A percentile compares a stretch with the other conserved stretches of the same genome.
phyloP scores from a whole-genome alignment of 2,329 filamentous ascomycete species.

The Taxawa tesnikishii region DNA sequence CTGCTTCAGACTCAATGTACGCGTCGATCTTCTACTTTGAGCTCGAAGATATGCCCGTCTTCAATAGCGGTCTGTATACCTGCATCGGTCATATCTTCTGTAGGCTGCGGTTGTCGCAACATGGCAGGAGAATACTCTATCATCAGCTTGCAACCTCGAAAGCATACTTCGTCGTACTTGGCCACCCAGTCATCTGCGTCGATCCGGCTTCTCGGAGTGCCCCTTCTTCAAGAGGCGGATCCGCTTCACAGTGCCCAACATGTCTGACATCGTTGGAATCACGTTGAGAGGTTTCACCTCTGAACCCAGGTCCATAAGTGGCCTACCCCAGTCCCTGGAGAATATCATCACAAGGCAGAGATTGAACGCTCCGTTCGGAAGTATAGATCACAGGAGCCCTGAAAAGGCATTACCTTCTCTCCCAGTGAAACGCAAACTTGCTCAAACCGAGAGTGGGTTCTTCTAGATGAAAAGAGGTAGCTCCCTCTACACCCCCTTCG shows the following conservation, averaged over 20 bases:
- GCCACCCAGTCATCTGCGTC: no score
- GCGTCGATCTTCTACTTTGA: slow-evolving; percentile 14
- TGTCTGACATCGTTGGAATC: slow-evolving; percentile 8
- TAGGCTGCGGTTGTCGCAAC: slow-evolving; percentile 6
- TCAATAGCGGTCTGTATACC: slow-evolving; percentile 2
- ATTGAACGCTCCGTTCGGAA: slow-evolving; percentile 10
- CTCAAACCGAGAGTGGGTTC: no score
- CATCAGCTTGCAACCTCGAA: slow-evolving; percentile 5
- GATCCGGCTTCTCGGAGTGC: slow-evolving; percentile 6
- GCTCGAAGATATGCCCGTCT: slow-evolving; percentile 7
- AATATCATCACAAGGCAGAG: slow-evolving; percentile 7
- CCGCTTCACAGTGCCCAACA: slow-evolving; percentile 4
- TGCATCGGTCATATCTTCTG: slow-evolving; percentile 10
- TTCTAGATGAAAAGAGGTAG: no score
- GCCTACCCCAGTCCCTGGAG: slow-evolving; percentile 7
- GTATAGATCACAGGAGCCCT: slow-evolving; percentile 3
- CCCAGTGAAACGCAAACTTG: slow-evolving; percentile 5
- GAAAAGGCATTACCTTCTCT: slow-evolving; percentile 7
- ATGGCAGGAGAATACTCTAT: slow-evolving; percentile 7
- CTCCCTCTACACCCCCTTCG: no score
- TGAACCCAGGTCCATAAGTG: slow-evolving; percentile 9
- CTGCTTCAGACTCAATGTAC: slow-evolving; percentile 10
- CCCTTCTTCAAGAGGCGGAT: slow-evolving; percentile 7
- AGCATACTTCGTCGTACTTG: slow-evolving; percentile 11
- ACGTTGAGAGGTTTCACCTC: slow-evolving; percentile 8